Evolutionary conservation across 257 asterid species (phyloP).

Genomic region (Haberlea rhodopensis): DNA sequence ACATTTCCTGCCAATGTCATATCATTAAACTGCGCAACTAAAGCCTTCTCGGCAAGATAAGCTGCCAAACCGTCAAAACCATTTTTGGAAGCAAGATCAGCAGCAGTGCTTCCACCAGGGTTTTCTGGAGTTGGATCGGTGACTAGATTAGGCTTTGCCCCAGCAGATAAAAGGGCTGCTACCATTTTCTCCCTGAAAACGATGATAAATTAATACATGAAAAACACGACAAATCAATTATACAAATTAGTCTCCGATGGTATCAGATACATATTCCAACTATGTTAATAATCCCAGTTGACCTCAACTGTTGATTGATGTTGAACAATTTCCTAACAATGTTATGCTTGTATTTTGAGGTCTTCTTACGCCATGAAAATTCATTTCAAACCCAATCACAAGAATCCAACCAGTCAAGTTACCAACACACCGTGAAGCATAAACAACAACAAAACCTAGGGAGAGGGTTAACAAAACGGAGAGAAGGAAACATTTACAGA

Average conservation of each 20-base stretch:
- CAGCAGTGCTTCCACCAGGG: conserved; percentile 81
- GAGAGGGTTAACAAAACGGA: background rate
- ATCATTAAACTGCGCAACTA: conserved; percentile 74
- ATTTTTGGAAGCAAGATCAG: conserved; percentile 84
- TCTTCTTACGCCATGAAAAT: background rate
- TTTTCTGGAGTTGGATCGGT: conserved; percentile 79
- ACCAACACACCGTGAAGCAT: background rate
- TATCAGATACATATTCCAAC: background rate
- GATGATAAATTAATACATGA: conserved; percentile 5
- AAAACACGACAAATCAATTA: conserved; percentile 7
- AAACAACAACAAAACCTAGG: background rate
- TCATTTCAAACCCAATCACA: background rate
- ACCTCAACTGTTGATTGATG: background rate
- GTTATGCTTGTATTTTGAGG: background rate
- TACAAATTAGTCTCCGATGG: background rate
- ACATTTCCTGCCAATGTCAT: conserved; percentile 95
- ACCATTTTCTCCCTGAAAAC: conserved; percentile 83
- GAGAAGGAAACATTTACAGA: conserved; percentile 2
- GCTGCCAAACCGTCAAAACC: conserved; percentile 89
- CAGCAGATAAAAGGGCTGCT: conserved; percentile 84
- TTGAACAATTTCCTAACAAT: background rate
- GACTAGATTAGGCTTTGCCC: conserved; percentile 88
- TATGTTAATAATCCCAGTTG: background rate
- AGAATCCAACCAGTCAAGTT: background rate
- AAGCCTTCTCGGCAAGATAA: conserved; percentile 90